Base-by-base conservation (phyloP, 179 eudicot genomes). In the Beta macrorhiza region DNA sequence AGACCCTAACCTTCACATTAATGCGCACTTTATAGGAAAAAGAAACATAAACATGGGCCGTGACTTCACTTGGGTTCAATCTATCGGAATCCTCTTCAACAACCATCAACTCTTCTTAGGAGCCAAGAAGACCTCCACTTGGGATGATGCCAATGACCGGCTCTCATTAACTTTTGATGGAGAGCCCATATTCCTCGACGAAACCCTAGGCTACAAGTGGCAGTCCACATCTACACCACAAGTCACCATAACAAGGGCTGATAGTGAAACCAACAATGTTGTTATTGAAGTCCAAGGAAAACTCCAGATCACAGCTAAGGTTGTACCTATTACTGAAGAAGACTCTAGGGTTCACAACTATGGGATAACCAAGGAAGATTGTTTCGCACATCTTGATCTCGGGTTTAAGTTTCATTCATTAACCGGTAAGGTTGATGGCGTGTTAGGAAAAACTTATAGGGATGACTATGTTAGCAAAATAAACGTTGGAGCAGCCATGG, bases 1-100 rank as follows among this genome's bases (percentile, higher is more conserved):
- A 2, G 92, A 93, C 81, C 84, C 90, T 5, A 88, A 89, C 83
- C 89, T 93, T 72, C 93, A 93, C 87, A 89, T 90, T 85, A 93
- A 93, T 76, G 97, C 90, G 19, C 93, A 91, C 81, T 91, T 91
- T 87, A 93, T 90, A 9, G 97, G 97, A 1, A 90, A 85, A 71
- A 78, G 90, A 74, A 89, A 87, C 80, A 9, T 59, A 0, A 76
- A 84, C 81, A 90, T 89, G 91, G 78, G 79, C 4, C 79, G 93
- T 22, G 97, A 91, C 87, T 91, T 91, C 86, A 93, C 93, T 6
- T 91, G 95, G 97, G 91, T 93, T 67, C 90, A 91, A 17, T 90
- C 92, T 61, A 85, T 91, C 0, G 95, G 91, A 19, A 81, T 93
- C 83, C 90, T 89, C 86, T 91, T 91, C 47, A 85, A 86, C 85